A percentile compares a stretch with the other conserved stretches of the same genome.
Conservation (phyloP, 1,284 basidiomycete genomes). For the Ustilago sp. region DNA sequence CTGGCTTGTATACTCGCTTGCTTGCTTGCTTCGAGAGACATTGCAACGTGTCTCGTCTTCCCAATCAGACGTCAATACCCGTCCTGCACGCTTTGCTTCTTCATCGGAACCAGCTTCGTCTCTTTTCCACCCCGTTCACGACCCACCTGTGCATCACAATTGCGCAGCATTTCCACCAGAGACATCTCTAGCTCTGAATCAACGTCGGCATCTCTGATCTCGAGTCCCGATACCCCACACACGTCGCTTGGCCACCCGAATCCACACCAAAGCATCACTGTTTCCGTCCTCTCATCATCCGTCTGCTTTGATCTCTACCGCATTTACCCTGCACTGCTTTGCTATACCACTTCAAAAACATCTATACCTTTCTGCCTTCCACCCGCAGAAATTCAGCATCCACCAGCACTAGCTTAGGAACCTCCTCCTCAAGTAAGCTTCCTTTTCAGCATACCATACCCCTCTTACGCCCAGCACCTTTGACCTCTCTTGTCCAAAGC, state of each 20-base stretch:
- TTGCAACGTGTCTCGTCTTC: constrained; percentile 2
- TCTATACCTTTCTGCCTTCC: constrained; percentile 35
- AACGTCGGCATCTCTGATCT: constrained; percentile 1
- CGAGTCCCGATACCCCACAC: background rate
- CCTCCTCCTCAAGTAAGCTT: background rate
- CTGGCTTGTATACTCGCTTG: background rate
- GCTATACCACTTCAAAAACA: constrained; percentile 38
- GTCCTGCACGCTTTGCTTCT: background rate
- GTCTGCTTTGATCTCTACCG: constrained; percentile 20
- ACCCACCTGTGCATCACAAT: background rate
- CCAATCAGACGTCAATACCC: background rate
- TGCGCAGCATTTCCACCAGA: background rate
- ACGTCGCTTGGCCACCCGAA: background rate
- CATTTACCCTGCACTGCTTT: constrained; percentile 18
- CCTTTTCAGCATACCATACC: constrained; percentile 1
- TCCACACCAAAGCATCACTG: constrained; percentile 15
- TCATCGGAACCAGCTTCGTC: background rate
- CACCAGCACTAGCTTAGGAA: background rate
- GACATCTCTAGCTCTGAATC: background rate
- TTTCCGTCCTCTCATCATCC: constrained; percentile 13
- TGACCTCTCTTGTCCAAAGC: background rate
- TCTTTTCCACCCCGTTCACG: background rate
- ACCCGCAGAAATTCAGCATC: constrained; percentile 10
- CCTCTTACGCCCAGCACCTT: background rate
- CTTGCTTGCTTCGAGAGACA: background rate